Evolutionary conservation across 805 yeast species (phyloP), one percentile per base, ranked within the genome.

Genomic region (Candida silvicultrix): DNA sequence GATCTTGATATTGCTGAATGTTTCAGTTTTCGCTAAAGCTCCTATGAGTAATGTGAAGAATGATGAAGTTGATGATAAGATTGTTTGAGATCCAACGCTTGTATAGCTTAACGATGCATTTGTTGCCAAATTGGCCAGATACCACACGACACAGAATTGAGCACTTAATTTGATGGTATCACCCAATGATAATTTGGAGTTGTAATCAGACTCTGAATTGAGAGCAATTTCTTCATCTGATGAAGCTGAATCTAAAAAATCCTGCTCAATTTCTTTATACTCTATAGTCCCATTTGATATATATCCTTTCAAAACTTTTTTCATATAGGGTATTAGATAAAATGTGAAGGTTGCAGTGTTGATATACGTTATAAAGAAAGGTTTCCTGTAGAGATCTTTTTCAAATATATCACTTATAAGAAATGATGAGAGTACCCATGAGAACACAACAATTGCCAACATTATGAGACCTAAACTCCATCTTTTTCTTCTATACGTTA

Each of bases 401-500:
- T 82, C 89, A 55, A 88, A 85, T 37, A 88, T 69, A 38, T 80
- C 82, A 63, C 87, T 89, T 34, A 94, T 83, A 41, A 92, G 64
- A 55, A 89, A 92, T 4, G 96, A 87, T 4, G 96, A 88, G 34
- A 85, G 67, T 11, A 94, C 97, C 99, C 99, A 92, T 21, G 89
- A 75, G 1, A 86, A 62, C 23, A 92, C 88, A 40, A 90, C 98
- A 39, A 85, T 70, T 2, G 79, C 72, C 21, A 90, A 73, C 66
- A 87, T 77, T 20, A 83, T 54, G 20, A 92, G 74, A 2, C 98
- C 98, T 19, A 87, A 57, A 0, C 83, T 70, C 97, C 97, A 89
- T 45, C 54, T 51, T 42, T 52, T 51, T 32, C 54, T 52, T 51
- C 55, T 58, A 29, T 23, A 21, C 5, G 32, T 16, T 15, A n/a